A percentile compares a stretch with the other conserved stretches of the same genome.
phyloP scores from a whole-genome alignment of 2,329 filamentous ascomycete genomes.

The Hypoxylon sp. region DNA sequence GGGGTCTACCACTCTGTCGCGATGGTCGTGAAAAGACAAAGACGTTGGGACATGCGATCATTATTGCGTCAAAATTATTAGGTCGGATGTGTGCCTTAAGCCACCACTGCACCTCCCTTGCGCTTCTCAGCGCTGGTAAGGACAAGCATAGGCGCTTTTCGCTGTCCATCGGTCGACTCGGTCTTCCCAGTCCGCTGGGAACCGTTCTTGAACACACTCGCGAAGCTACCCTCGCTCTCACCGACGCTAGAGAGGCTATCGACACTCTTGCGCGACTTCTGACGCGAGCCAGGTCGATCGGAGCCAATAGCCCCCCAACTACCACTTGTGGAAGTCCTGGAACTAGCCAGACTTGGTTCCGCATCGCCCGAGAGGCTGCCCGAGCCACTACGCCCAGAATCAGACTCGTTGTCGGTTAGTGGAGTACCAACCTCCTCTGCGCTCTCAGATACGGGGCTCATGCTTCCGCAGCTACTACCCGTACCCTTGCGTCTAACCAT shows the following conservation, averaged over 20 bases:
- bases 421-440: slow-evolving; percentile 76
- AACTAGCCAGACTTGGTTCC: slow-evolving; percentile 77
- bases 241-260: slow-evolving; percentile 75
- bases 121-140: slow-evolving; percentile 92
- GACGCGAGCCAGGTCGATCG: slow-evolving; percentile 79
- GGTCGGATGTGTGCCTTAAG: slow-evolving; percentile 41
- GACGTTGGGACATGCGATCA: slow-evolving; percentile 51
- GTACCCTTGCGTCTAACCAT: slow-evolving; percentile 86
- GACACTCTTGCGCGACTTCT: slow-evolving; percentile 73
- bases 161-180: slow-evolving; percentile 72
- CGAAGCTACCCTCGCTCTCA: slow-evolving; percentile 72
- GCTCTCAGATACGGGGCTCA: slow-evolving; percentile 90
- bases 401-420: slow-evolving; percentile 79
- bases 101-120: slow-evolving; percentile 68
- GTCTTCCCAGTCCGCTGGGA: slow-evolving; percentile 66
- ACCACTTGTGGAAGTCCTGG: slow-evolving; percentile 80
- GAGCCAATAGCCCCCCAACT: slow-evolving; percentile 86
- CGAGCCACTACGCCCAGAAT: slow-evolving; percentile 78
- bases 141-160: slow-evolving; percentile 88
- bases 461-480: slow-evolving; percentile 78
- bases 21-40: slow-evolving; percentile 49
- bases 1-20: slow-evolving; percentile 50
- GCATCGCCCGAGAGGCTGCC: slow-evolving; percentile 83
- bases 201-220: slow-evolving; percentile 74
- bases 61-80: slow-evolving; percentile 48